phyloP scores from a whole-genome alignment of 2,329 filamentous ascomycete genomes.

The Elsinoe ampelina region DNA sequence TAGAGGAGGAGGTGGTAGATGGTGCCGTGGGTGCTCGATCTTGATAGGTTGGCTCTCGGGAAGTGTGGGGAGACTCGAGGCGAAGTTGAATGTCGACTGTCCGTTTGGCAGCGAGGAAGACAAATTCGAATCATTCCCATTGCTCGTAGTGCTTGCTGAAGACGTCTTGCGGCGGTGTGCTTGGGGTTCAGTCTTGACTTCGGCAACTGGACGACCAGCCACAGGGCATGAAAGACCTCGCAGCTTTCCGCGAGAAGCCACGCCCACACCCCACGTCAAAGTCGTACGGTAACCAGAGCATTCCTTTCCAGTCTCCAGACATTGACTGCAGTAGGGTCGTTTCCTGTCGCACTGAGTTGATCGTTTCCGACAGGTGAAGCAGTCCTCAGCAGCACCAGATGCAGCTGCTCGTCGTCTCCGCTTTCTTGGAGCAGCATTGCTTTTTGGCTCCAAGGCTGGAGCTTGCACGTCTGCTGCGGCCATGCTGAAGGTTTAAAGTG shows the following conservation, averaged over 20 bases:
- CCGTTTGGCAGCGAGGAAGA: background rate
- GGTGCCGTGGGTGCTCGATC: constrained; percentile 11
- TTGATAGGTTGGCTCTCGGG: constrained; percentile 11
- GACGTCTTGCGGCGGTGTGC: constrained; percentile 21
- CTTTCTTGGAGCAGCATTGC: constrained; percentile 40
- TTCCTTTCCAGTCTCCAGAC: constrained; percentile 80
- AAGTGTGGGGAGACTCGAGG: constrained; percentile 6
- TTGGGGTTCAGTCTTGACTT: constrained; percentile 18
- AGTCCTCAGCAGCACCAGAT: constrained; percentile 86
- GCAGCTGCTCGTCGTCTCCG: constrained; percentile 80
- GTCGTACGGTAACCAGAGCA: constrained; percentile 96
- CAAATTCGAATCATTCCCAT: background rate
- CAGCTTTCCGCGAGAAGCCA: constrained; percentile 90
- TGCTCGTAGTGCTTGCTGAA: constrained; percentile 6
- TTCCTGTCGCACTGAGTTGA: constrained; percentile 80
- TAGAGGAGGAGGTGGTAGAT: constrained; percentile 7
- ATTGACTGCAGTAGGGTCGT: constrained; percentile 90
- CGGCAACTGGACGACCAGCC: constrained; percentile 22
- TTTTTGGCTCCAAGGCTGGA: constrained; percentile 13
- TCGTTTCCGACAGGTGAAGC: constrained; percentile 83
- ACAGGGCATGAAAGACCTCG: constrained; percentile 71
- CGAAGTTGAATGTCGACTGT: constrained; percentile 4
- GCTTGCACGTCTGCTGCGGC: constrained; percentile 7
- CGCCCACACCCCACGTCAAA: constrained; percentile 91
- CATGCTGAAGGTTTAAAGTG: background rate